Conservation (phyloP, 176 grass and related monocot species). For the Triticum monococcum region DNA sequence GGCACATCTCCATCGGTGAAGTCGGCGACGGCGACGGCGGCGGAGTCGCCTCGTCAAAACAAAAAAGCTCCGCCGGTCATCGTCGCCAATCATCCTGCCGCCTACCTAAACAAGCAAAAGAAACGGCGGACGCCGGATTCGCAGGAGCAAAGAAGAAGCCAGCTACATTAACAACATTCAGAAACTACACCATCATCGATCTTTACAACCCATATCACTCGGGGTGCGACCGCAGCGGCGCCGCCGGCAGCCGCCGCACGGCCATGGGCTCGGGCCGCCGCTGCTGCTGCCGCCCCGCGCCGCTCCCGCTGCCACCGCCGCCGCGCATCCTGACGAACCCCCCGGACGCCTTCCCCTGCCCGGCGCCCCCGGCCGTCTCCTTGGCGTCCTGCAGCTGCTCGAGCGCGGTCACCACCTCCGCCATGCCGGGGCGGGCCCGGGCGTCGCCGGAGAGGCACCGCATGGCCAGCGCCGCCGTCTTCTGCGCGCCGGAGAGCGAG, state of each 20-base stretch:
- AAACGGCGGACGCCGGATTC: neutral
- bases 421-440: slow-evolving; percentile 58
- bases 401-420: slow-evolving; percentile 43
- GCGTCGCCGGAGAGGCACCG: slow-evolving; percentile 56
- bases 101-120: neutral
- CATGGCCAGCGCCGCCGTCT: slow-evolving; percentile 32
- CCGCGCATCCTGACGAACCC: neutral
- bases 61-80: neutral
- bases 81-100: neutral
- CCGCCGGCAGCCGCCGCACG: neutral
- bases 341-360: neutral
- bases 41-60: neutral
- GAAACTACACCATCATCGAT: neutral
- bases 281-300: neutral
- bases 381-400: slow-evolving; percentile 53
- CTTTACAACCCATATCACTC: slow-evolving; percentile 16
- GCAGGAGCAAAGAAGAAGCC: neutral
- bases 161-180: neutral
- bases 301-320: neutral
- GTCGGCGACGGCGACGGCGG: neutral
- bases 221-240: neutral
- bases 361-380: neutral
- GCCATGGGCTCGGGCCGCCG: neutral
- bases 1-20: neutral
- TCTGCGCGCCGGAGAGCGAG: slow-evolving; percentile 52